Evolutionary conservation across 768 basidiomycete species (phyloP).

Genomic region (Cystofilobasidium capitatum): DNA sequence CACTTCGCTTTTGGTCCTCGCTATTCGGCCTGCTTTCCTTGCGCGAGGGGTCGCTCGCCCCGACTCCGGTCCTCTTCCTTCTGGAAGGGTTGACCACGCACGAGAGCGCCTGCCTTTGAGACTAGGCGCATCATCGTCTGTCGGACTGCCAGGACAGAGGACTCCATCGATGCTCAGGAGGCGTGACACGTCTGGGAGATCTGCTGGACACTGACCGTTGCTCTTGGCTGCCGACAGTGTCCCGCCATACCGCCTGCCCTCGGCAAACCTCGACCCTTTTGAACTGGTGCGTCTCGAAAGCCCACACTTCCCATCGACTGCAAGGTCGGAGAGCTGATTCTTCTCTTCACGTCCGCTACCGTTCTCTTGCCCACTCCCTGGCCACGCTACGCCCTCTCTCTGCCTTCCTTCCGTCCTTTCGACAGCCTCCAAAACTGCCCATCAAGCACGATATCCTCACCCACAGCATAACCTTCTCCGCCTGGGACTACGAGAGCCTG

Average conservation of each 20-base stretch:
- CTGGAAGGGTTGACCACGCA: too few relatives aligned
- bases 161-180: background rate
- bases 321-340: too few relatives aligned
- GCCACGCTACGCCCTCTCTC: background rate
- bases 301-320: too few relatives aligned
- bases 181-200: background rate
- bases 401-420: background rate
- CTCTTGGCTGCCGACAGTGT: background rate
- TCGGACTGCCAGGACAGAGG: too few relatives aligned
- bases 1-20: background rate
- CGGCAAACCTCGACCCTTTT: conserved; percentile 19
- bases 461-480: conserved; percentile 24
- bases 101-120: too few relatives aligned
- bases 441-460: conserved; percentile 20
- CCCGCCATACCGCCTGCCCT: conserved; percentile 21
- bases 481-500: conserved; percentile 11
- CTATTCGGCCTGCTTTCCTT: background rate
- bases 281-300: conserved; percentile 15
- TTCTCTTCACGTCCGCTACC: background rate
- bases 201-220: background rate
- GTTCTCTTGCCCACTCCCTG: background rate
- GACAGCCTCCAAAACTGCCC: conserved; percentile 21
- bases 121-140: too few relatives aligned
- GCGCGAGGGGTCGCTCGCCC: too few relatives aligned
- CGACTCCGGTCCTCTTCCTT: background rate